Conservation (phyloP, 2,329 filamentous ascomycete species). For the Cytospora piceae region DNA sequence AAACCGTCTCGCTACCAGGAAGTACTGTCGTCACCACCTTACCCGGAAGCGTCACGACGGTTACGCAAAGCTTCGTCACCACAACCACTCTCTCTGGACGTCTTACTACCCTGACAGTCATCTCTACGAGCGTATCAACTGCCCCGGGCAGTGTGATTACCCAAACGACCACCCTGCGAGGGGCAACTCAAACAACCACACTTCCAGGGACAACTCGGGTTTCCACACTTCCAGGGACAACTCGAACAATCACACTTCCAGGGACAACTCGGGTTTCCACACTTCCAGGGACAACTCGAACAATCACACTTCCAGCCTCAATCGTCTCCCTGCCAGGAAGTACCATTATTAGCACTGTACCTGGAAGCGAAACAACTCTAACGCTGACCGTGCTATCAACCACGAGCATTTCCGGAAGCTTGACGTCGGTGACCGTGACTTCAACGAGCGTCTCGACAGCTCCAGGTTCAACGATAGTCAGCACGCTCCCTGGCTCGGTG, state of each 20-base stretch:
- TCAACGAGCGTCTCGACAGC: constrained; percentile 30
- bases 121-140: constrained; percentile 31
- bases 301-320: neutral
- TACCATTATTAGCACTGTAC: constrained; percentile 31
- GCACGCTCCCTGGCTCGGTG: constrained; percentile 30
- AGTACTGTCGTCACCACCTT: constrained; percentile 30
- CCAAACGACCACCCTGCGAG: constrained; percentile 19
- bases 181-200: constrained; percentile 18
- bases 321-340: constrained; percentile 11
- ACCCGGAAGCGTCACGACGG: constrained; percentile 28
- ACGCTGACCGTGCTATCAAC: constrained; percentile 6
- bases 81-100: constrained; percentile 17
- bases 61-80: constrained; percentile 2
- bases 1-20: constrained; percentile 12
- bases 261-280: constrained; percentile 22
- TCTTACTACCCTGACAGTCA: constrained; percentile 31
- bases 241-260: constrained; percentile 26
- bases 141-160: constrained; percentile 17
- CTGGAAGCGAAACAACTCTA: constrained; percentile 28
- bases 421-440: constrained; percentile 32
- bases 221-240: constrained; percentile 2
- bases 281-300: neutral
- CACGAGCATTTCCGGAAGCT: constrained; percentile 12
- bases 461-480: constrained; percentile 18
- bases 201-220: constrained; percentile 15